Evolutionary conservation across 371 early-diverging fungal species (phyloP).

Genomic region (Mortierella sp.): DNA sequence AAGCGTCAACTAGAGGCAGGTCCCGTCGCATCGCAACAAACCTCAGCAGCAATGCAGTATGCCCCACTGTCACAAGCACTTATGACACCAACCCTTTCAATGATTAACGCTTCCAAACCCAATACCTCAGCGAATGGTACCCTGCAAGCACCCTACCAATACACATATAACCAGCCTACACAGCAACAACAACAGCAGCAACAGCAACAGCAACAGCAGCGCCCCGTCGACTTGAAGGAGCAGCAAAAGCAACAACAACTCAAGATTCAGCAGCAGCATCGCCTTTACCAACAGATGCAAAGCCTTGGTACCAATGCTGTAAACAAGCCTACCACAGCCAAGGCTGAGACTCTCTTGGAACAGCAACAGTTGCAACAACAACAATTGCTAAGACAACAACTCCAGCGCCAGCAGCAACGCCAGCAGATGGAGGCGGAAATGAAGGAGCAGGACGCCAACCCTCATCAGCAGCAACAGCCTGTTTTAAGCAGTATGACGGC

Average conservation of each 20-base stretch:
- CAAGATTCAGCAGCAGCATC: constrained; percentile 55
- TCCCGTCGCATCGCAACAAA: constrained; percentile 7
- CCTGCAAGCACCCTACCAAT: constrained; percentile 1
- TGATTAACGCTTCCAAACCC: constrained; percentile 23
- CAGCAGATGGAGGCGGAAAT: constrained; percentile 48
- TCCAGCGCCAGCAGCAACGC: constrained; percentile 48
- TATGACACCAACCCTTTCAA: constrained; percentile 38
- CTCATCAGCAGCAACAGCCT: background rate
- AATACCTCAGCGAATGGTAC: constrained; percentile 6
- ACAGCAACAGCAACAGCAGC: constrained; percentile 9
- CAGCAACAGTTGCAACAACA: constrained; percentile 43
- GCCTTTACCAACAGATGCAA: constrained; percentile 53
- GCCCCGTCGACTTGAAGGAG: constrained; percentile 40
- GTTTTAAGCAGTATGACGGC: constrained; percentile 24
- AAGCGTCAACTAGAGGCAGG: constrained; percentile 22
- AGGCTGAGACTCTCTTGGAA: constrained; percentile 33
- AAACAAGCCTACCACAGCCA: constrained; percentile 42
- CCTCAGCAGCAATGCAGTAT: constrained; percentile 6
- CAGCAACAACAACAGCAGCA: constrained; percentile 25
- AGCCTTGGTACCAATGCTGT: constrained; percentile 29
- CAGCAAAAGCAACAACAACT: constrained; percentile 56
- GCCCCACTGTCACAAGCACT: background rate
- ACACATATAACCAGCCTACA: background rate
- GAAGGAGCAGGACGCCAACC: constrained; percentile 16
- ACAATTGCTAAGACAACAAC: constrained; percentile 38